Base-by-base conservation (phyloP, 257 asterid species). In the Echium plantagineum region DNA sequence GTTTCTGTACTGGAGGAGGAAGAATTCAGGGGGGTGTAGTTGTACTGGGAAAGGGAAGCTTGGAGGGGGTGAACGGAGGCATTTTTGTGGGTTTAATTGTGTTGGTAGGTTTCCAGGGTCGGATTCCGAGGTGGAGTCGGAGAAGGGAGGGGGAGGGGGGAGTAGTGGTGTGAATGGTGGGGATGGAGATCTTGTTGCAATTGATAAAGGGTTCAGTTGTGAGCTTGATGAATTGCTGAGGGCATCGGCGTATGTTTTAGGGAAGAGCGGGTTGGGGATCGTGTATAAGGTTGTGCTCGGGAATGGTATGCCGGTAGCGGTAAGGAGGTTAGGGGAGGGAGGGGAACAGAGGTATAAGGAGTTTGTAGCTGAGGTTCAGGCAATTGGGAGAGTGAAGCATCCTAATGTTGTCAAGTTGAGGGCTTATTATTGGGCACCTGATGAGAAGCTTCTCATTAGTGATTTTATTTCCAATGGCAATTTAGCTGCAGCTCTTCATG, bases 361-460 rank as follows among this genome's bases (percentile, higher is more conserved):
- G 83, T 91, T 91, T 46, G 87, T 82, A 26, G 78, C 94, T 0
- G 98, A 91, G 69, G 82, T 85, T 68, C 95, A 88, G 77, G 96
- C 95, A 4, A 85, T 91, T 6, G 96, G 96, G 69, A 79, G 81
- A 77, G 84, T 91, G 26, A 91, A 77, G 67, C 98, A 91, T 73
- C 97, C 95, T 3, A 91, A 91, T 68, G 59, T 91, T 42, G 95
- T 88, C 66, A 93, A 75, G 76, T 62, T 93, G 72, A 81, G 95
- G 70, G 98, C 98, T 30, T 93, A 93, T 49, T 93, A 93, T 62
- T 86, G 97, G 95, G 96, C 98, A 19, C 89, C 89, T 0, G 95
- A 88, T 65, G 98, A 93, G 65, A 88, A 88, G 86, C 98, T 93
- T 84, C 96, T 93, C 53, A 84, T 93, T 3, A 88, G 93, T 31